A percentile compares a stretch with the other conserved stretches of the same genome.
These are phyloP conservation scores for Begonia fuchsioides DNA, from an alignment of 306 rosid genomes.

Conservation along the genomic window DNA sequence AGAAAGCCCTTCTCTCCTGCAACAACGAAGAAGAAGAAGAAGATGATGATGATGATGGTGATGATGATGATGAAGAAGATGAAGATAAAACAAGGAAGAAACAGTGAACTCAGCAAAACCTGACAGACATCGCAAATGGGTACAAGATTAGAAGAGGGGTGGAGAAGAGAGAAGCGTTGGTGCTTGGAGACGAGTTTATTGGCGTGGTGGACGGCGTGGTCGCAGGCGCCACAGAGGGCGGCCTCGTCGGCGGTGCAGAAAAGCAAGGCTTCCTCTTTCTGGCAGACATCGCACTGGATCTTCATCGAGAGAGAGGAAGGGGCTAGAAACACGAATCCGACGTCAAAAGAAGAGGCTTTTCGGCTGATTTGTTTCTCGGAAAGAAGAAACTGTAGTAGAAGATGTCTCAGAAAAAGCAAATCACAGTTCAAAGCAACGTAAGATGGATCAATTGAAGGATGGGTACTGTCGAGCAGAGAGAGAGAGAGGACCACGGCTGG, in stretches of 20 bases:
- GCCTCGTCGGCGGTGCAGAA: slow-evolving; percentile 98
- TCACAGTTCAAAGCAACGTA: too few relatives aligned
- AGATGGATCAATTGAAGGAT: too few relatives aligned
- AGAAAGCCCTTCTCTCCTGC: slow-evolving; percentile 58
- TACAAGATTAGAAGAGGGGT: slow-evolving; percentile 25
- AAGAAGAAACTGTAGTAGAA: neutral
- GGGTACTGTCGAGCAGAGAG: neutral
- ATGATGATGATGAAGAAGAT: too few relatives aligned
- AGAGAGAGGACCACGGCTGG: neutral
- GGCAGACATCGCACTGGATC: slow-evolving; percentile 88
- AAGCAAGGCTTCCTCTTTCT: slow-evolving; percentile 45
- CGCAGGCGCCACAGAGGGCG: slow-evolving; percentile 68
- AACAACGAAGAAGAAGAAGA: neutral
- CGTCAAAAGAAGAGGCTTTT: neutral
- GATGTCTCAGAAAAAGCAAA: neutral
- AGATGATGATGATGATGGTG: too few relatives aligned
- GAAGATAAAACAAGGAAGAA: neutral
- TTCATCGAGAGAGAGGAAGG: slow-evolving; percentile 31
- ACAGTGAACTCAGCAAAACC: slow-evolving; percentile 14
- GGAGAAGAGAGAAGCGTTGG: slow-evolving; percentile 66
- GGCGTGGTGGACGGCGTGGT: slow-evolving; percentile 86
- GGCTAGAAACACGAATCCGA: too few relatives aligned
- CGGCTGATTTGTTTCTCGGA: neutral
- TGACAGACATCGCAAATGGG: slow-evolving; percentile 77
- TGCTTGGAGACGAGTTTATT: slow-evolving; percentile 83